Base-by-base conservation (phyloP, 768 basidiomycete genomes). In the Trametes gibbosa region DNA sequence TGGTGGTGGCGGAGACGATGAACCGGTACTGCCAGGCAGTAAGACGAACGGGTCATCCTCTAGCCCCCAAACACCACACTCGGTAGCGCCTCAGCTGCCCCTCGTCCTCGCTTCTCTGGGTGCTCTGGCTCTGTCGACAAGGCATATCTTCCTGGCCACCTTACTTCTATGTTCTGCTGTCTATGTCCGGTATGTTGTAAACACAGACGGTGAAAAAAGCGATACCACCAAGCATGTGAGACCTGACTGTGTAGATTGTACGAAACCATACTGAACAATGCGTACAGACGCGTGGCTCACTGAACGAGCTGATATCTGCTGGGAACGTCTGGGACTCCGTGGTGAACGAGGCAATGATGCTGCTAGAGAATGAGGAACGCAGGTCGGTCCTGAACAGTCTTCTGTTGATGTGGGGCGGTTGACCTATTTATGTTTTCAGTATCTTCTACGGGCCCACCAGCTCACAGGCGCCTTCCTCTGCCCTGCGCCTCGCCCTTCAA, bases 241-340 rank as follows among this genome's bases (percentile, higher is more conserved):
- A 61, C 59, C 51, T 66, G 65, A 60, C 59, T n/a, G 39, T 14
- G 9, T 62, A 25, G 34, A 69, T 32, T 35, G 16, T 35, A 10
- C 7, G 9, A 3, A 13, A 48, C 14, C 48, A 16, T 43, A 40
- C 37, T 37, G 40, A 53, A 32, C 5, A 32, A 1, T 25, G 16
- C 14, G 14, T 12, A 2, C 10, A 91, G 89, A 85, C 87, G 49
- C 73, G 90, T 63, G 77, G 80, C 64, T 78, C 84, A 32, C 76
- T 93, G 41, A 81, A 86, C 56, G 83, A 89, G 48, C 76, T 93
- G 56, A 81, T 89, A 63, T 71, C 76, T 49, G 83, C 89, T 43
- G 87, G 87, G 55, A 78, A 82, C 49, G 72, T 82, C 24, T 93
- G 90, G 91, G 88, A 91, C 61, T 81, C 85, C 8, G 79, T 84